phyloP scores from a whole-genome alignment of 768 basidiomycete species.

The Lactifluus hygrophoroides region DNA sequence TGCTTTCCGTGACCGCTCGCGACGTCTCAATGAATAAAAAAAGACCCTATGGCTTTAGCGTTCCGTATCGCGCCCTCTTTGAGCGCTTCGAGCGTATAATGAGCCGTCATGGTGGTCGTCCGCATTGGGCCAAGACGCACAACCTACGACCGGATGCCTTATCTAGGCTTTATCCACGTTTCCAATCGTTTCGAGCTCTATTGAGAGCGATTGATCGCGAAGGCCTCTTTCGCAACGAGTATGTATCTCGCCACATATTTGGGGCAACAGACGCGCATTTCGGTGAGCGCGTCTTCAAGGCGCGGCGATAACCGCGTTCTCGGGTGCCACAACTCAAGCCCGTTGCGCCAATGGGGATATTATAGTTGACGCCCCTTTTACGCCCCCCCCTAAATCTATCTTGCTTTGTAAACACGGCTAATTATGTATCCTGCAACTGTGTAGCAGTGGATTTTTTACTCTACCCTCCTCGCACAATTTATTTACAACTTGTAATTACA shows the following conservation, averaged over 20 bases:
- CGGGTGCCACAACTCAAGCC: slow-evolving; percentile 1
- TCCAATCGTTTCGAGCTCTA: slow-evolving; percentile 65
- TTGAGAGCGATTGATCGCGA: slow-evolving; percentile 61
- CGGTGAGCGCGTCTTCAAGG: slow-evolving; percentile 42
- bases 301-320: slow-evolving; percentile 20
- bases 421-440: not conserved
- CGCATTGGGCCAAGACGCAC: slow-evolving; percentile 97
- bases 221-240: slow-evolving; percentile 81
- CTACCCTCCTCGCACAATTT: not conserved
- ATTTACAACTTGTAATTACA: not conserved
- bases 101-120: slow-evolving; percentile 61
- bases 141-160: slow-evolving; percentile 55
- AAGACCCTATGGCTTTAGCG: slow-evolving; percentile 79
- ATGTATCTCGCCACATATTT: slow-evolving; percentile 80
- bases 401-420: not conserved
- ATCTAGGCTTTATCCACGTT: slow-evolving; percentile 66
- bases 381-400: not conserved
- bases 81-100: slow-evolving; percentile 66
- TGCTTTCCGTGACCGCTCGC: slow-evolving; percentile 1
- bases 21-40: slow-evolving; percentile 24
- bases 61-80: slow-evolving; percentile 77
- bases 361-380: no score
- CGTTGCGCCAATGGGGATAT: slow-evolving; percentile 7
- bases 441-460: no score
- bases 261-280: slow-evolving; percentile 40